Base-by-base conservation (phyloP, 1,139 yeast genomes). In the Martiniozyma asiatica region DNA sequence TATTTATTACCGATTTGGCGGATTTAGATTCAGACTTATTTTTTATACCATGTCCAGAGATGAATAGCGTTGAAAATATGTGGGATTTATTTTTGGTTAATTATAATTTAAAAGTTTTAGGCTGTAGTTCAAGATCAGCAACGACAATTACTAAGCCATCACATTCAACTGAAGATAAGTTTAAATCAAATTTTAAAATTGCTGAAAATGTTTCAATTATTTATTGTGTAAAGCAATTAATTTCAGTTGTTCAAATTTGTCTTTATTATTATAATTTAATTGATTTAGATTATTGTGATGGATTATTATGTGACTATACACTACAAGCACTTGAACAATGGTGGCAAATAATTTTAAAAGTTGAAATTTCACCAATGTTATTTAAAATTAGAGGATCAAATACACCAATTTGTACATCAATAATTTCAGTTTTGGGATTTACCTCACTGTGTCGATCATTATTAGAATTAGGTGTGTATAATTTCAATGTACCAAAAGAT, bases 41-140 rank as follows among this genome's bases (percentile, higher is more conserved):
- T 43, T 54, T 87, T 32, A 65, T 85, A 11, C 78, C 84, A 2
- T 67, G 85, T 5, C 69, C 78, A 1, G 35, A 32, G 17, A 61
- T 62, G 19, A 94, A 93, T 2, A 55, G 71, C 4, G 48, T 68
- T 19, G 56, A 58, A 1, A 60, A 72, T 1, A 31, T 45, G 6
- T 71, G 74, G 61, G 62, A 63, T 10, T 52, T 58, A 26, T 85
- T 81, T 46, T 64, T 70, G 27, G 71, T 81, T 9, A 87, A 85
- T 48, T 75, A 82, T 32, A 76, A 85, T 52, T 57, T 89, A 42
- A 70, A 79, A 43, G 68, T 82, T 44, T 53, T 85, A 28, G 75
- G 77, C 18, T 89, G 97, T 50, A 78, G 87, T 29, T 94, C 96
- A 7, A 61, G 98, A 37, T 73, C 94, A 0, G 76, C 82, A 1